Percentiles rank a stretch among this genome's conserved stretches.
phyloP scores from a whole-genome alignment of 2,329 filamentous ascomycete species.

The Cyphellophora attinorum region DNA sequence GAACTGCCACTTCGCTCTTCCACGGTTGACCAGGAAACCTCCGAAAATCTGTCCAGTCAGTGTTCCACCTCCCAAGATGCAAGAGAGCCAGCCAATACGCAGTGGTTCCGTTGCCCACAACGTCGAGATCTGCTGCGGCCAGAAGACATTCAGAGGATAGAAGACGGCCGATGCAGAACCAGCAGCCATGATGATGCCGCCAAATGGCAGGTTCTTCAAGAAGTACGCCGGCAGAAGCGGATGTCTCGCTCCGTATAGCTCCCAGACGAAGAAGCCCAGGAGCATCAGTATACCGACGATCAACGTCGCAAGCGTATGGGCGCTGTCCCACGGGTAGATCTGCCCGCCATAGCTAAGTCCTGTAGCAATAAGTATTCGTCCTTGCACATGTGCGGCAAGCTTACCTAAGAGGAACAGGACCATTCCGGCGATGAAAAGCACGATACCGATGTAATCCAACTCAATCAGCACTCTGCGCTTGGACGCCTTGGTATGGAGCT shows the following conservation, averaged over 20 bases:
- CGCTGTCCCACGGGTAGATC: conserved; percentile 32
- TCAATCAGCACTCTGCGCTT: conserved; percentile 28
- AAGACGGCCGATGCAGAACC: conserved; percentile 35
- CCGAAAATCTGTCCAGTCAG: conserved; percentile 17
- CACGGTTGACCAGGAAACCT: conserved; percentile 14
- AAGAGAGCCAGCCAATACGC: conserved; percentile 2
- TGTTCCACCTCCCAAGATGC: conserved; percentile 1
- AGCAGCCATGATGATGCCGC: conserved; percentile 30
- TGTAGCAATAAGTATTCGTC: no score
- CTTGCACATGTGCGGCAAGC: no score
- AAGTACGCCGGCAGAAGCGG: conserved; percentile 33
- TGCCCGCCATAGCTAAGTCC: conserved; percentile 32
- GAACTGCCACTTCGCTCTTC: conserved; percentile 11
- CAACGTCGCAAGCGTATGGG: conserved; percentile 25
- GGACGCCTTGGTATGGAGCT: conserved; percentile 26
- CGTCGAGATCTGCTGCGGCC: conserved; percentile 32
- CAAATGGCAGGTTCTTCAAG: conserved; percentile 30
- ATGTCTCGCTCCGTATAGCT: conserved; percentile 10
- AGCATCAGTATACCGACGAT: conserved; percentile 28
- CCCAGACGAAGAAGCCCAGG: conserved; percentile 27
- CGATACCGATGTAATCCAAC: conserved; percentile 37
- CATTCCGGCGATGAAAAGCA: conserved; percentile 31
- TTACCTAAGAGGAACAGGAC: conserved; percentile 34
- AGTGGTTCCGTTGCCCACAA: conserved; percentile 25
- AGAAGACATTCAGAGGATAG: conserved; percentile 35